A percentile compares a stretch with the other conserved stretches of the same genome.
These are phyloP conservation scores for Fonsecaea pugnacius DNA, from an alignment of 2,329 filamentous ascomycete genomes.

Conservation along the genomic window DNA sequence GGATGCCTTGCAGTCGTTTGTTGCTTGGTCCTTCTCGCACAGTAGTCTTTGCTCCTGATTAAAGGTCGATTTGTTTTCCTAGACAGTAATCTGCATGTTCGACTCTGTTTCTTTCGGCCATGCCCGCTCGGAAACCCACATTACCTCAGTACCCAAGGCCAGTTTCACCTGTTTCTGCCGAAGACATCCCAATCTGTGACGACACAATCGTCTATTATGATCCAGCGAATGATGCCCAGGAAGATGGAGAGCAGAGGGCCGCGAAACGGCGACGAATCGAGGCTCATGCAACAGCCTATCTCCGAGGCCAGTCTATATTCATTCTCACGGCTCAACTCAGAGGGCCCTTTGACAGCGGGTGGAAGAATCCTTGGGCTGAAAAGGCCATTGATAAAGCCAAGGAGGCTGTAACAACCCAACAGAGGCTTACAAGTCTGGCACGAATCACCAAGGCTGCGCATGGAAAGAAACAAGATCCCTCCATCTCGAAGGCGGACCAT, in stretches of 20 bases:
- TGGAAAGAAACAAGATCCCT: neutral
- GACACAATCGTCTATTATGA: slow-evolving; percentile 33
- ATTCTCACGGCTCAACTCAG: slow-evolving; percentile 52
- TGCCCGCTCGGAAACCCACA: slow-evolving; percentile 22
- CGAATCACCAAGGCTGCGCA: slow-evolving; percentile 5
- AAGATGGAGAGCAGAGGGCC: slow-evolving; percentile 32
- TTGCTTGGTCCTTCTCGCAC: neutral
- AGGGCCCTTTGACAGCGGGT: slow-evolving; percentile 51
- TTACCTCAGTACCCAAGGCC: slow-evolving; percentile 34
- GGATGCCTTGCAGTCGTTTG: too few species aligned
- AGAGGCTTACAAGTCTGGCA: neutral
- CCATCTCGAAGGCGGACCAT: neutral
- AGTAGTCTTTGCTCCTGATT: neutral
- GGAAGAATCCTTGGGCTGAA: slow-evolving; percentile 52
- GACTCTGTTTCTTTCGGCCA: neutral
- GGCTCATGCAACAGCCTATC: slow-evolving; percentile 46
- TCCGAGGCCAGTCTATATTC: slow-evolving; percentile 49
- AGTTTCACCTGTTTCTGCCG: slow-evolving; percentile 31
- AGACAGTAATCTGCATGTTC: neutral
- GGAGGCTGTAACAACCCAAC: neutral
- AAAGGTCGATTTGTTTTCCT: neutral
- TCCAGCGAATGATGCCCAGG: slow-evolving; percentile 10
- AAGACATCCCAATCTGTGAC: slow-evolving; percentile 31
- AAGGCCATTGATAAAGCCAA: slow-evolving; percentile 36
- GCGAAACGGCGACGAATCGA: slow-evolving; percentile 51